Conservation (phyloP, 192 early-diverging fungal species). For the Umbelopsis sp. region DNA sequence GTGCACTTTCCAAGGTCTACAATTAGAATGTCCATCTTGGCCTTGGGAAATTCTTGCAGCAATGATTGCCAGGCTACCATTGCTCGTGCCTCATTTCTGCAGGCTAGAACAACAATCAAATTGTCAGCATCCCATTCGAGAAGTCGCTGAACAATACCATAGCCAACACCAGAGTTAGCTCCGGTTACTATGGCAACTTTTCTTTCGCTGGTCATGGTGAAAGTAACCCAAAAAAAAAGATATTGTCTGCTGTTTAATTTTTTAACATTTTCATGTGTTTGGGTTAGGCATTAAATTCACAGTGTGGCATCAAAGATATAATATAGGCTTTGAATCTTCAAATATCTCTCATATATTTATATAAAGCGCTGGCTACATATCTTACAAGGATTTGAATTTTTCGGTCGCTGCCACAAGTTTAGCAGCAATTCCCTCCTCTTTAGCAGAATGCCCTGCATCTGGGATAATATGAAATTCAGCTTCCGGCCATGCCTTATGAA, state of each 20-base stretch:
- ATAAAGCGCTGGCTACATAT: background rate
- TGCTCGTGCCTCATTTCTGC: slow-evolving; percentile 50
- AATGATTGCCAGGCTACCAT: slow-evolving; percentile 38
- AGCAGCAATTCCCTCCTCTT: slow-evolving; percentile 51
- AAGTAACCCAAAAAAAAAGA: background rate
- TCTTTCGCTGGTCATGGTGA: slow-evolving; percentile 13
- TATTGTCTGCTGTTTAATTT: background rate
- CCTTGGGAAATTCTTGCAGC: slow-evolving; percentile 33
- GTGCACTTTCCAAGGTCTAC: slow-evolving; percentile 45
- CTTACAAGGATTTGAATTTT: slow-evolving; percentile 47
- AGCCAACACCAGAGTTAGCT: slow-evolving; percentile 56
- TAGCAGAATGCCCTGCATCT: slow-evolving; percentile 66
- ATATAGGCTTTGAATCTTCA: too few relatives aligned
- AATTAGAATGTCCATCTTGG: slow-evolving; percentile 44
- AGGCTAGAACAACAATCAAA: slow-evolving; percentile 50
- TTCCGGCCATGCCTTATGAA: slow-evolving; percentile 61
- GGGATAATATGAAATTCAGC: slow-evolving; percentile 65
- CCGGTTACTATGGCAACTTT: slow-evolving; percentile 52
- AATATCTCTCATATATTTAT: background rate
- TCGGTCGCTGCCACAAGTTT: slow-evolving; percentile 61
- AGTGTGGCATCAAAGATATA: too few relatives aligned
- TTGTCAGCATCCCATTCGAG: slow-evolving; percentile 26
- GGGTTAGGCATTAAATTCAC: too few relatives aligned
- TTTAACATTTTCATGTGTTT: too few relatives aligned
- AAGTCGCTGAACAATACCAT: slow-evolving; percentile 52